Percentiles rank a stretch among this genome's conserved stretches.
phyloP scores from a whole-genome alignment of 768 basidiomycete species.

The Lactarius akahatsu region DNA sequence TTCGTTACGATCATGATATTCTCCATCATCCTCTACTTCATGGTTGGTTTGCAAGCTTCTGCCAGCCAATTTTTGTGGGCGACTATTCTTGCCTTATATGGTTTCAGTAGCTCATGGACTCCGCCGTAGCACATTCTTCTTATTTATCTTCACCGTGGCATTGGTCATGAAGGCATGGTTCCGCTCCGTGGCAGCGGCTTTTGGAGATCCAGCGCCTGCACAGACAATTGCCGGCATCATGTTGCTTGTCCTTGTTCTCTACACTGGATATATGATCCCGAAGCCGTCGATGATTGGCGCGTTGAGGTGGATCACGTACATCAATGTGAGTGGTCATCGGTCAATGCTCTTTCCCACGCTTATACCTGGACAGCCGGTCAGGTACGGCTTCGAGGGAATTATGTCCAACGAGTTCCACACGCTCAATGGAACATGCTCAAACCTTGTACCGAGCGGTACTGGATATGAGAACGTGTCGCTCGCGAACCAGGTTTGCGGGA shows the following conservation, averaged over 20 bases:
- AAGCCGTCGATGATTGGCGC: slow-evolving; percentile 65
- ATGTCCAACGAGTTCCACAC: slow-evolving; percentile 82
- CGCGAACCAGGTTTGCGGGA: slow-evolving; percentile 73
- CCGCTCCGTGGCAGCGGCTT: slow-evolving; percentile 60
- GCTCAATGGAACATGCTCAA: slow-evolving; percentile 57
- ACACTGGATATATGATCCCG: slow-evolving; percentile 61
- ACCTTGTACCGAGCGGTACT: slow-evolving; percentile 59
- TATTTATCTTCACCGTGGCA: slow-evolving; percentile 58
- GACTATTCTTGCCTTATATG: neutral
- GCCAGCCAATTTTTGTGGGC: slow-evolving; percentile 67
- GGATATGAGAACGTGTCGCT: slow-evolving; percentile 57
- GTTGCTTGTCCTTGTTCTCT: slow-evolving; percentile 55
- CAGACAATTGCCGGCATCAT: slow-evolving; percentile 55
- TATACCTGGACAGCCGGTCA: slow-evolving; percentile 50
- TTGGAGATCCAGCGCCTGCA: slow-evolving; percentile 58
- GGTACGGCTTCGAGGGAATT: slow-evolving; percentile 72
- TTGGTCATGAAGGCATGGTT: slow-evolving; percentile 76
- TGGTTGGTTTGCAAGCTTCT: slow-evolving; percentile 54
- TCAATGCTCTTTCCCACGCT: slow-evolving; percentile 22
- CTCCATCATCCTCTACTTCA: slow-evolving; percentile 56
- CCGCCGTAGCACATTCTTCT: slow-evolving; percentile 50
- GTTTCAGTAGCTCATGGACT: slow-evolving; percentile 5
- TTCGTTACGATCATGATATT: slow-evolving; percentile 48
- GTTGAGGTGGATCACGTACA: slow-evolving; percentile 62
- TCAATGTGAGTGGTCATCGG: slow-evolving; percentile 46